phyloP scores from a whole-genome alignment of 2,329 filamentous ascomycete species.

The Immersiporthe knoxdaviesiana region DNA sequence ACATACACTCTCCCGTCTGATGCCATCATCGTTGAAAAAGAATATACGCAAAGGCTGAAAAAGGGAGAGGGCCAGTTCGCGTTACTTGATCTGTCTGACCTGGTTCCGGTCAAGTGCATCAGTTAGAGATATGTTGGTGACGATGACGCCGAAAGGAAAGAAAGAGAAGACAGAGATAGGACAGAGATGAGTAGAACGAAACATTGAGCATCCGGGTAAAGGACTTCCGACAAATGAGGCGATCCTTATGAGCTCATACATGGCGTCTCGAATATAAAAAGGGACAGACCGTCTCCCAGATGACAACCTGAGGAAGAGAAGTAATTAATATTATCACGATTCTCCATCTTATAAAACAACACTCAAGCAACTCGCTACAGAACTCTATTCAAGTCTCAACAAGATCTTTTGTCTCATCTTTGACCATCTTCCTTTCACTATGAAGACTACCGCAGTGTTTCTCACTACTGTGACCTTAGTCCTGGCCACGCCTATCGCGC shows the following conservation, averaged over 20 bases:
- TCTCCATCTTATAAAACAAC: neutral
- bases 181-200: neutral
- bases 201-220: neutral
- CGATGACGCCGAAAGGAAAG: neutral
- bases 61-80: neutral
- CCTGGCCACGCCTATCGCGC: constrained; percentile 10
- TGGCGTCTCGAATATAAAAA: neutral
- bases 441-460: constrained; percentile 16
- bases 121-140: neutral
- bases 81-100: neutral
- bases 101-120: neutral
- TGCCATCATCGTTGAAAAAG: neutral
- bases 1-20: neutral
- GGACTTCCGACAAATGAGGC: neutral
- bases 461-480: constrained; percentile 16
- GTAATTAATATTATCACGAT: too few species aligned
- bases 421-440: neutral
- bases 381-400: neutral
- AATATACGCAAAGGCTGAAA: neutral
- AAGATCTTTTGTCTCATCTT: neutral
- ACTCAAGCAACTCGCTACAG: neutral
- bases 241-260: neutral
- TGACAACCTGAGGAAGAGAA: neutral
- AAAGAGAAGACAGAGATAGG: neutral
- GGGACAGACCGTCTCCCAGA: neutral